Percentiles rank a stretch among this genome's conserved stretches.
Evolutionary conservation across 306 rosid genomes (phyloP).

Genomic region (Comarum palustre): DNA sequence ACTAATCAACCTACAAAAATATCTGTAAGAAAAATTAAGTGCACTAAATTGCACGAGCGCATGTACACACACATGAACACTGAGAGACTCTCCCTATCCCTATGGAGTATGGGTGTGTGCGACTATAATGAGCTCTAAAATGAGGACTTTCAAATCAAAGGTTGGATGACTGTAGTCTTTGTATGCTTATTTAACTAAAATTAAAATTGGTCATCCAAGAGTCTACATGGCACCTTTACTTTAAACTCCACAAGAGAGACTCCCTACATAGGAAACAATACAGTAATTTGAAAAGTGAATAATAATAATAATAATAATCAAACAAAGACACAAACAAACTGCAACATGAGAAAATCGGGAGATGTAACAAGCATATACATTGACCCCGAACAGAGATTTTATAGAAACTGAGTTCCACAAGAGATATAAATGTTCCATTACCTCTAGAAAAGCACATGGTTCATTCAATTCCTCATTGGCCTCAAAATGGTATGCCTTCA

Average conservation of each 20-base stretch:
- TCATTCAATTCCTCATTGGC: constrained; percentile 34
- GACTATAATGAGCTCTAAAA: background rate
- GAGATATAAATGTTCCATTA: constrained; percentile 27
- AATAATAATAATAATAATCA: too few species aligned
- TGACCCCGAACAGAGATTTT: background rate
- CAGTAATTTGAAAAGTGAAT: background rate
- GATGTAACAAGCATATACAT: background rate
- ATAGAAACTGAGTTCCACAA: background rate
- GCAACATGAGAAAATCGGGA: background rate
- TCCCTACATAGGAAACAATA: background rate
- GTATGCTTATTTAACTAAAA: background rate
- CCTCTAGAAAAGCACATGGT: constrained; percentile 84
- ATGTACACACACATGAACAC: background rate
- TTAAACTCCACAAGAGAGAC: background rate
- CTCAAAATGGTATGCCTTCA: constrained; percentile 83
- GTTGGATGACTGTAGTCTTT: background rate
- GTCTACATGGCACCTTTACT: background rate
- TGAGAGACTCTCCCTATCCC: background rate
- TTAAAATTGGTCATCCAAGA: background rate
- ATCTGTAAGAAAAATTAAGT: background rate
- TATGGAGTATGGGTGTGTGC: background rate
- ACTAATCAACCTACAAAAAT: background rate
- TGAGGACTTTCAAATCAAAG: background rate
- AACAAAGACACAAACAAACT: background rate
- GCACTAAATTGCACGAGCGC: background rate